These are phyloP conservation scores for Dictyostelium firmibasis DNA, from an alignment of 78 protist genomes.

Conservation along the genomic window DNA sequence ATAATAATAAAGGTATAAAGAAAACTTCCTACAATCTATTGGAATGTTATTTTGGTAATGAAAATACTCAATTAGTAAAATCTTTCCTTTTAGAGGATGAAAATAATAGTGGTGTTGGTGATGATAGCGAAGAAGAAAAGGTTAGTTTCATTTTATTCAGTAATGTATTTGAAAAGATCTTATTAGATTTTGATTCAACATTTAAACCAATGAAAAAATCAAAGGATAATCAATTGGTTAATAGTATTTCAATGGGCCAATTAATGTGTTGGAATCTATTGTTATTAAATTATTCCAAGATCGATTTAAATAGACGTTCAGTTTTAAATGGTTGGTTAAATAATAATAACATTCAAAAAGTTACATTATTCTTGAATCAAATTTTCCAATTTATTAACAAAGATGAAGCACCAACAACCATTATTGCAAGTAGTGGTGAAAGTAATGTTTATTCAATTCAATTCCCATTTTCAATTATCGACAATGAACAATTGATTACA, in stretches of 20 bases:
- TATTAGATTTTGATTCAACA: neutral
- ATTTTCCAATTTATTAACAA: conserved; percentile 24
- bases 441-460: neutral
- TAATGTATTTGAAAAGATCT: neutral
- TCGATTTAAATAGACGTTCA: conserved; percentile 31
- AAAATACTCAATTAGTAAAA: neutral
- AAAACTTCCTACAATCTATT: neutral
- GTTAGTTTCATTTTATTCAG: neutral
- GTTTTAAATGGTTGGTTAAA: conserved; percentile 26
- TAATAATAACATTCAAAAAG: neutral
- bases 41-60: conserved; percentile 21
- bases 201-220: conserved; percentile 17
- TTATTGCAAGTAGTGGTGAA: no score
- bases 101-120: neutral
- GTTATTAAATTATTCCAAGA: conserved; percentile 19
- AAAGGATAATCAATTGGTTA: neutral
- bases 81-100: neutral
- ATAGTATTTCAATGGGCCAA: neutral
- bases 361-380: neutral
- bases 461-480: neutral
- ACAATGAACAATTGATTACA: neutral
- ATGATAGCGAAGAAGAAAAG: no score
- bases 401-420: conserved; percentile 12
- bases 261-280: conserved; percentile 50
- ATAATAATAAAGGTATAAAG: neutral